Percentiles rank a stretch among this genome's conserved stretches.
Evolutionary conservation across 2,329 filamentous ascomycete species (phyloP).

Genomic region (Penicillium sp.): DNA sequence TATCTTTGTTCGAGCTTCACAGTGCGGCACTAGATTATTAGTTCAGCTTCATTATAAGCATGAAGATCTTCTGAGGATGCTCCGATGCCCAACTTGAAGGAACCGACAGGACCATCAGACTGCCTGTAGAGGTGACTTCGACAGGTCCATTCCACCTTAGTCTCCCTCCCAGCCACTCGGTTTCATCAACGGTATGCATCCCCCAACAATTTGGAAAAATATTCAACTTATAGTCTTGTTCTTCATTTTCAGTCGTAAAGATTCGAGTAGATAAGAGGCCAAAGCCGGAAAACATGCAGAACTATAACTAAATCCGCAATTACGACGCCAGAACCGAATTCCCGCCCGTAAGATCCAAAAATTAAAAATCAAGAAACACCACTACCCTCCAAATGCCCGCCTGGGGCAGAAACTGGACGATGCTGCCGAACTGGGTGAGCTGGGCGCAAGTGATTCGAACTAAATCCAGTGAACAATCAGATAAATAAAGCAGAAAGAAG

Average conservation of each 20-base stretch:
- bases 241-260: slow-evolving; percentile 19
- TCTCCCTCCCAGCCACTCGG: too few relatives aligned
- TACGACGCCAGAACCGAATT: slow-evolving; percentile 19
- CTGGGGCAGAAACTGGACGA: slow-evolving; percentile 19
- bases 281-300: slow-evolving; percentile 7
- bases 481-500: slow-evolving; percentile 9
- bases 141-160: too few relatives aligned
- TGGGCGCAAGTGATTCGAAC: slow-evolving; percentile 20
- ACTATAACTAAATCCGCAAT: slow-evolving; percentile 14
- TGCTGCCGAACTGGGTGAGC: slow-evolving; percentile 26
- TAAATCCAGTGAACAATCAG: slow-evolving; percentile 23
- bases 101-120: too few relatives aligned
- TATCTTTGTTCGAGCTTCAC: too few relatives aligned
- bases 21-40: too few relatives aligned
- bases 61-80: too few relatives aligned
- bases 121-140: too few relatives aligned
- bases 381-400: slow-evolving; percentile 15
- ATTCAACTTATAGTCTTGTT: slow-evolving; percentile 1
- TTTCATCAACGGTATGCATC: too few relatives aligned
- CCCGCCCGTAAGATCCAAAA: slow-evolving; percentile 16
- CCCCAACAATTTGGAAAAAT: too few relatives aligned
- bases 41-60: too few relatives aligned
- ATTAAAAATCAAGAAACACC: slow-evolving; percentile 15
- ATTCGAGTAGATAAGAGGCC: slow-evolving; percentile 4
- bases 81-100: too few relatives aligned